Evolutionary conservation across 495 filamentous ascomycete species (phyloP), one percentile per base, ranked within the genome.

Genomic region (Staphylotrichum longicolle): DNA sequence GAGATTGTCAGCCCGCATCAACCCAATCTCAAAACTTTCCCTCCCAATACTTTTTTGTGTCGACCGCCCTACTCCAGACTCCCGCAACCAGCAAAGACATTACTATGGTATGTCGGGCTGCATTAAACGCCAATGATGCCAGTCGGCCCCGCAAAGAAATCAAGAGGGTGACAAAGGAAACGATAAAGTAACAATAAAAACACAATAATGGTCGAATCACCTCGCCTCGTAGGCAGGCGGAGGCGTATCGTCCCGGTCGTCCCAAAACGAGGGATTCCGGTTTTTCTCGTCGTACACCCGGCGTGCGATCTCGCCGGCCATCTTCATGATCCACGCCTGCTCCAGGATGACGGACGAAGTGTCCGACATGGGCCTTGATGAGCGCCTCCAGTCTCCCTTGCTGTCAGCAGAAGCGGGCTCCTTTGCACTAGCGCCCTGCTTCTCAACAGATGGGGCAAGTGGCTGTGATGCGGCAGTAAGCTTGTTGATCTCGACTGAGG

Each of bases 281-380:
- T 76, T 72, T 69, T 82, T 75, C 69, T 82, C 78, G 53, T 96
- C 90, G 58, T 91, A 86, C 63, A 93, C 88, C 34, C 89, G 88
- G 65, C 88, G 82, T 45, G 91, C 91, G 49, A 97, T 92, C 74
- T 98, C 93, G 49, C 84, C 84, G 6, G 93, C 93, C 74, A 98
- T 89, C 76, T 92, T 91, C 78, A 88, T 88, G 65, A 97, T 87
- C 84, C 93, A 92, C 0, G 89, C 88, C 70, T 92, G 88, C 64
- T 96, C 89, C 37, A 96, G 76, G 15, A 91, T 85, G 15, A 85
- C 83, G 3, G 78, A 78, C n/a, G 76, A 74, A 0, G 73, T 75
- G 10, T 78, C 75, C 14, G 75, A 75, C 57, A 54, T 50, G 30
- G 68, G 56, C 15, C 62, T 27, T 27, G 20, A 37, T 14, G 57